Evolutionary conservation across 441 rosid species (phyloP).

Genomic region (Raphanus hybrid): DNA sequence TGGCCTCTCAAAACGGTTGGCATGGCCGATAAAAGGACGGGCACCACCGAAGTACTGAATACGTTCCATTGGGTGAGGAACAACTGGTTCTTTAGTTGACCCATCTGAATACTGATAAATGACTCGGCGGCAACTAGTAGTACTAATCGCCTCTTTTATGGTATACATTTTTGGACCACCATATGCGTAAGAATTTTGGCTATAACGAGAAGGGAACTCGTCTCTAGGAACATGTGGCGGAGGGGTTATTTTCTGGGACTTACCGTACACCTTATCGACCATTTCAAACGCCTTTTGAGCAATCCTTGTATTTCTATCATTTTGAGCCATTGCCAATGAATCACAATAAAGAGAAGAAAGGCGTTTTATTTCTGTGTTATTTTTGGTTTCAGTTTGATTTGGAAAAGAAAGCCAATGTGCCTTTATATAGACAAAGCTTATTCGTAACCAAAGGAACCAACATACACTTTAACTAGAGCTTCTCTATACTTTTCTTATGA

Average conservation of each 20-base stretch:
- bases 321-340: constrained; percentile 32
- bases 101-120: constrained; percentile 8
- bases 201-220: constrained; percentile 24
- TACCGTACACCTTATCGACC: too few relatives aligned
- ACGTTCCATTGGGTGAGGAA: constrained; percentile 13
- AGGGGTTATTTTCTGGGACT: background rate
- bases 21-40: constrained; percentile 27
- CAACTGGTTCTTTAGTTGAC: constrained; percentile 10
- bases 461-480: background rate
- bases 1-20: constrained; percentile 18
- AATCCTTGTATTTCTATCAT: background rate
- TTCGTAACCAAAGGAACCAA: too few relatives aligned
- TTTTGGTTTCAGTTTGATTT: background rate
- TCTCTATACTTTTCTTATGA: constrained; percentile 1
- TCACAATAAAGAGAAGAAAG: constrained; percentile 9
- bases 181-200: constrained; percentile 21
- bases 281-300: background rate
- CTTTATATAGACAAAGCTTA: background rate
- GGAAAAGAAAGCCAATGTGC: background rate
- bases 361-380: background rate
- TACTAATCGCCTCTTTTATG: constrained; percentile 14
- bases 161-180: constrained; percentile 29
- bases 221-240: constrained; percentile 16
- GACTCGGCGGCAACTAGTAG: constrained; percentile 6
- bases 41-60: background rate